Conservation (phyloP, 176 grass and related monocot genomes). For the Miscanthus lutarioriparius region DNA sequence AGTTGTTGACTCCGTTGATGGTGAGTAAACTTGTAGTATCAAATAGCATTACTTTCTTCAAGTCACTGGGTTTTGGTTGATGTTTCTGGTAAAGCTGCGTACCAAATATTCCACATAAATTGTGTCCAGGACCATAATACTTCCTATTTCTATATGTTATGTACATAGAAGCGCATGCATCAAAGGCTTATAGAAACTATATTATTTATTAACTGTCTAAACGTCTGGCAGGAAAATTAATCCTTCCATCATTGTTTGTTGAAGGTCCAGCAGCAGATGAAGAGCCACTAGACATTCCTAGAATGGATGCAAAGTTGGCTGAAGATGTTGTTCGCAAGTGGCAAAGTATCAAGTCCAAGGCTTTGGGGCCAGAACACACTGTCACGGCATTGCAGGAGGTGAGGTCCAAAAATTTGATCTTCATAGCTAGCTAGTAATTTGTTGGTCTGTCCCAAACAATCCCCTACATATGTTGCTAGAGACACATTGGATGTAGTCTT, state of each 20-base stretch:
- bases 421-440: background rate
- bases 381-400: constrained; percentile 70
- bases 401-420: constrained; percentile 4
- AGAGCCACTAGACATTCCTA: constrained; percentile 47
- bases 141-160: background rate
- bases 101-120: background rate
- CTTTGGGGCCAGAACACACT: constrained; percentile 77
- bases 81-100: background rate
- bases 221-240: background rate
- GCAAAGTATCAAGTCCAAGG: constrained; percentile 87
- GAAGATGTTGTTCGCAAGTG: constrained; percentile 79
- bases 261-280: constrained; percentile 45
- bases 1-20: constrained; percentile 50
- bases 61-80: background rate
- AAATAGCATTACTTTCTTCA: background rate
- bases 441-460: background rate
- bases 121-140: background rate
- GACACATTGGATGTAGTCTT: background rate
- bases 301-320: constrained; percentile 82
- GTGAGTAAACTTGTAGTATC: constrained; percentile 14
- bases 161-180: background rate
- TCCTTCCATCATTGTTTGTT: constrained; percentile 10
- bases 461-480: background rate
- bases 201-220: background rate
- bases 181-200: background rate